A percentile compares a stretch with the other conserved stretches of the same genome.
Evolutionary conservation across 1,139 yeast species (phyloP).

Genomic region (Blastobotrys aristatus): DNA sequence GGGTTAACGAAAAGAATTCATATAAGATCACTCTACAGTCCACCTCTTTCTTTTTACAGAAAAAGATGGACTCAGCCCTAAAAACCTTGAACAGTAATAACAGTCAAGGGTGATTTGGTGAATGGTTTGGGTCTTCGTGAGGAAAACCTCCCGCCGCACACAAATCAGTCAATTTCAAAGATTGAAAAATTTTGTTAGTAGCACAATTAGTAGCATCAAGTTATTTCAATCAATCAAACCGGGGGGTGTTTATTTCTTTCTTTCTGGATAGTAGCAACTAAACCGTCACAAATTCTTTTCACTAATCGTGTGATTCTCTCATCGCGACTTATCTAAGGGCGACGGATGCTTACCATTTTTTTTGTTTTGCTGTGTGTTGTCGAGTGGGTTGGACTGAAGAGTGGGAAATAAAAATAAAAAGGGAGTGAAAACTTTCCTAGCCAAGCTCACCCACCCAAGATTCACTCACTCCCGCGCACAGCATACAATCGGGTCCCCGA

Average conservation of each 20-base stretch:
- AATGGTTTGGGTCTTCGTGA: neutral
- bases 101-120: slow-evolving; percentile 3
- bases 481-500: neutral
- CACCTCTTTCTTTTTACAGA: too few species aligned
- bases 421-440: neutral
- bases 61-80: slow-evolving; percentile 14
- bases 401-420: neutral
- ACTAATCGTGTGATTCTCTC: neutral
- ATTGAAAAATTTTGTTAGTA: neutral
- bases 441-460: too few species aligned
- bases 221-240: neutral
- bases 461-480: too few species aligned
- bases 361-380: neutral
- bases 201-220: neutral
- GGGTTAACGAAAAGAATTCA: too few species aligned
- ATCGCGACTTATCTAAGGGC: neutral
- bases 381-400: neutral
- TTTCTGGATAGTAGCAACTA: too few species aligned
- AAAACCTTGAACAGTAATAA: slow-evolving; percentile 9
- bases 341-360: slow-evolving; percentile 3
- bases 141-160: neutral
- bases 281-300: neutral
- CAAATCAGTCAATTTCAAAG: too few species aligned
- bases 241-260: too few species aligned
- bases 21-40: slow-evolving; percentile 12